phyloP scores from a whole-genome alignment of 257 asterid genomes.

The Coffea canephora region DNA sequence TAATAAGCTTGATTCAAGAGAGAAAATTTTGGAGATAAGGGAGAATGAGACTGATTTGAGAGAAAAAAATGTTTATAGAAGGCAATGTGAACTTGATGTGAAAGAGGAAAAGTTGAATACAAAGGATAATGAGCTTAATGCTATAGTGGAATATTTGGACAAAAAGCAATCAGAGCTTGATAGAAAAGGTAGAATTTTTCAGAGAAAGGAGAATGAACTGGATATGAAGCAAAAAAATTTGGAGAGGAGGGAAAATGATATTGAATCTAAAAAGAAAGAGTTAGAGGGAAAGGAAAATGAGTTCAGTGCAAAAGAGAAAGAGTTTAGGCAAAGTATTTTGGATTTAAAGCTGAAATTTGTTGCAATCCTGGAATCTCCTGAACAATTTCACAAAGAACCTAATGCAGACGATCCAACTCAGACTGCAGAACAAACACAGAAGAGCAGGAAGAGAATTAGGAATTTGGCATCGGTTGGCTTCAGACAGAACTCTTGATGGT shows the following conservation, averaged over 20 bases:
- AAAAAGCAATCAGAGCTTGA: not conserved
- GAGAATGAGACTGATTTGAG: too few relatives aligned
- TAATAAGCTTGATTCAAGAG: not conserved
- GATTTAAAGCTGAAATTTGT: constrained; percentile 24
- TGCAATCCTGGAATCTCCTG: not conserved
- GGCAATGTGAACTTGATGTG: not conserved
- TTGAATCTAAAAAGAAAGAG: not conserved
- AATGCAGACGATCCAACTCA: not conserved
- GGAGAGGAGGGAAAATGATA: not conserved
- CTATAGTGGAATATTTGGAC: not conserved
- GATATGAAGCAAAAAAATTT: constrained; percentile 7
- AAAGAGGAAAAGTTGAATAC: not conserved
- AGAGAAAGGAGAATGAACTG: not conserved
- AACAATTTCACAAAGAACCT: not conserved
- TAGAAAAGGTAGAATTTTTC: not conserved
- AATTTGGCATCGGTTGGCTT: not conserved
- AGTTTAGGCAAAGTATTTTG: constrained; percentile 29
- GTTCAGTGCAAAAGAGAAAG: not conserved
- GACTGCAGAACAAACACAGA: not conserved
- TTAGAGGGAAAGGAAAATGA: not conserved
- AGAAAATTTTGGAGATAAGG: not conserved
- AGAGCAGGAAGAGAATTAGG: not conserved
- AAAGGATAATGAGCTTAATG: not conserved
- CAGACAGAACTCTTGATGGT: not conserved
- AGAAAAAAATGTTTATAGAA: not conserved